These are phyloP conservation scores for Paramecium primaurelia DNA, from an alignment of 73 alveolate genomes.

Conservation along the genomic window DNA sequence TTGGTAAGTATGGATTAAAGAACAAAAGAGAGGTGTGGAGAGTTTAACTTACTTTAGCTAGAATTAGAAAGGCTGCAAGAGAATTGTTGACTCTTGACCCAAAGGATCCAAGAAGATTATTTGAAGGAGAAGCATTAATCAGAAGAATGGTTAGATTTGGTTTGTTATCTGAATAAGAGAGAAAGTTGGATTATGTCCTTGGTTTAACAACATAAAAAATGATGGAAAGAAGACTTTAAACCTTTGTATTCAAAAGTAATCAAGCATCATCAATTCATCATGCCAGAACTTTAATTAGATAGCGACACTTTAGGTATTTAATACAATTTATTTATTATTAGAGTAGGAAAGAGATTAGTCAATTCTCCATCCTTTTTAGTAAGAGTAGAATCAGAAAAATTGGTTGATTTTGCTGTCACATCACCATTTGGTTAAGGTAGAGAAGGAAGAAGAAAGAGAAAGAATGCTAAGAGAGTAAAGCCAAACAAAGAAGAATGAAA, in stretches of 20 bases:
- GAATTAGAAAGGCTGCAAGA: constrained; percentile 98
- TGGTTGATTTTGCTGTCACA: constrained; percentile 88
- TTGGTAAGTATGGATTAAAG: constrained; percentile 97
- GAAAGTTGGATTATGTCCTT: constrained; percentile 97
- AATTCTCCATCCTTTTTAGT: constrained; percentile 97
- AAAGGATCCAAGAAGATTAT: constrained; percentile 93
- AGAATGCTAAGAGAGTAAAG: constrained; percentile 73
- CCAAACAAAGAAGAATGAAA: constrained; percentile 62
- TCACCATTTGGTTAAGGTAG: constrained; percentile 83
- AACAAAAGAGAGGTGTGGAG: constrained; percentile 99
- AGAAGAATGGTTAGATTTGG: constrained; percentile 97
- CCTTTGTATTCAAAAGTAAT: constrained; percentile 86
- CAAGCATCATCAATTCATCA: constrained; percentile 92
- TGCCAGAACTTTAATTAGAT: constrained; percentile 95
- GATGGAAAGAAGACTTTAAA: constrained; percentile 99
- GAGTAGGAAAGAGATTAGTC: constrained; percentile 96
- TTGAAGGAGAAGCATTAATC: constrained; percentile 96
- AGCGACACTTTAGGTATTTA: constrained; percentile 86
- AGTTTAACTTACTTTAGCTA: constrained; percentile 91
- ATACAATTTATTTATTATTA: background rate
- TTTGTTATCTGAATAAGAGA: constrained; percentile 85
- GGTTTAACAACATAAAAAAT: constrained; percentile 85
- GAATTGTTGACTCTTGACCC: constrained; percentile 95
- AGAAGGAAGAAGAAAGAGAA: constrained; percentile 86
- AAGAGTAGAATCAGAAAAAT: constrained; percentile 93